These are phyloP conservation scores for Hypericum perforatum DNA, from an alignment of 345 rosid species.

Conservation along the genomic window DNA sequence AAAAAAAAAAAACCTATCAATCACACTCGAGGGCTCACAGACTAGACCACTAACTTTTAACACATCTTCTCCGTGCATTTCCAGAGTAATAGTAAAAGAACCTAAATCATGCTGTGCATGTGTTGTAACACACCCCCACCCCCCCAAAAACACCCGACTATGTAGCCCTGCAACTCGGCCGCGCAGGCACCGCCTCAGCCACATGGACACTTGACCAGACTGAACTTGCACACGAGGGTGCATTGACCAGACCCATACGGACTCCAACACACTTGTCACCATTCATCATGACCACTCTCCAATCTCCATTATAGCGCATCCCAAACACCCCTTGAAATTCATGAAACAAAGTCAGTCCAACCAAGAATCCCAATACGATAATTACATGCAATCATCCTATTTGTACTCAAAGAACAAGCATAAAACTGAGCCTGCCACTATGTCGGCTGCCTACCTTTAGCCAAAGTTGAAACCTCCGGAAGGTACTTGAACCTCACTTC, in stretches of 20 bases:
- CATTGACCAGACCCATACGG: slow-evolving; percentile 13
- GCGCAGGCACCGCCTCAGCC: slow-evolving; percentile 12
- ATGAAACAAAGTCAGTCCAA: neutral
- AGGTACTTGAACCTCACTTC: slow-evolving; percentile 9
- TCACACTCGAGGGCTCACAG: no score
- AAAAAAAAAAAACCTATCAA: no score
- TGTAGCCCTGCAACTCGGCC: neutral
- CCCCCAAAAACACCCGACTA: no score
- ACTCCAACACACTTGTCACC: slow-evolving; percentile 9
- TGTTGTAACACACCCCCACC: no score
- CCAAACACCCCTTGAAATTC: slow-evolving; percentile 11
- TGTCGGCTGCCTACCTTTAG: slow-evolving; percentile 8
- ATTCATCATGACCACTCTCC: slow-evolving; percentile 5
- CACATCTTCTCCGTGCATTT: no score
- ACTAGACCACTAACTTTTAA: no score
- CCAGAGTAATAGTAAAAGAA: no score
- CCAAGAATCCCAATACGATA: neutral
- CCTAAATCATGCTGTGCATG: no score
- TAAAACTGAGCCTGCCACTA: neutral
- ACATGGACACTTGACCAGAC: slow-evolving; percentile 17
- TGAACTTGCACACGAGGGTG: slow-evolving; percentile 9
- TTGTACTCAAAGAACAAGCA: no score
- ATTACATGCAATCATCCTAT: no score
- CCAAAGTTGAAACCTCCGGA: slow-evolving; percentile 21
- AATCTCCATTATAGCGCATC: slow-evolving; percentile 3